A percentile compares a stretch with the other conserved stretches of the same genome.
Conservation (phyloP, 2,329 filamentous ascomycete species). For the Colletotrichum sp. region DNA sequence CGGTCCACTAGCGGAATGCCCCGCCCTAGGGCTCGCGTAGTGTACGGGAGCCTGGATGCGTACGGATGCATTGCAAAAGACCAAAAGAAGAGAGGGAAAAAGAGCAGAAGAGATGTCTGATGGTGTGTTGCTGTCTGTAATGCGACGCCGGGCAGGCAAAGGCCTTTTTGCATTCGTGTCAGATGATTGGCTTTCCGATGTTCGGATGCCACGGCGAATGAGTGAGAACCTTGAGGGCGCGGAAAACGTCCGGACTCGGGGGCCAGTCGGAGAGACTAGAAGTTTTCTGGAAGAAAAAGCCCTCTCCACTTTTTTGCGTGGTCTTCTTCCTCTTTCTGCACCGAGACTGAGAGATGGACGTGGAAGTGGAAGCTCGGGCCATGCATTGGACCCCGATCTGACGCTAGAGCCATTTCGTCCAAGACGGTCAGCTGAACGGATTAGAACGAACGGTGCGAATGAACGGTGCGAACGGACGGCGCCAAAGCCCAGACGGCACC, state of each 20-base stretch:
- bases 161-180: slow-evolving; percentile 9
- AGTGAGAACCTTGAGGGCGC: not conserved
- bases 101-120: not conserved
- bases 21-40: slow-evolving; percentile 13
- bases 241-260: slow-evolving; percentile 2
- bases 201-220: slow-evolving; percentile 3
- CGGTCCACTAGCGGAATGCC: not conserved
- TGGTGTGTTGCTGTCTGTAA: not conserved
- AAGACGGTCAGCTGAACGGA: slow-evolving; percentile 6
- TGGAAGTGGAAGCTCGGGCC: not conserved
- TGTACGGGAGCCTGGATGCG: not conserved
- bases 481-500: not conserved
- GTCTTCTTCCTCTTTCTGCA: not conserved
- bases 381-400: not conserved
- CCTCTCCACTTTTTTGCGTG: not conserved
- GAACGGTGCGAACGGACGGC: not conserved
- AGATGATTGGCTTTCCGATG: slow-evolving; percentile 11
- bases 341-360: not conserved
- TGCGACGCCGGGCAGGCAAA: not conserved
- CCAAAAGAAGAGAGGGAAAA: not conserved
- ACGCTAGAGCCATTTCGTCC: slow-evolving; percentile 9
- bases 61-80: not conserved
- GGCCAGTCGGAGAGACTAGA: slow-evolving; percentile 15
- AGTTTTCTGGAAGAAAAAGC: slow-evolving; percentile 6
- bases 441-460: not conserved